Percentiles rank a stretch among this genome's conserved stretches.
Conservation (phyloP, 2,329 filamentous ascomycete species). For the Colletotrichum sp. region DNA sequence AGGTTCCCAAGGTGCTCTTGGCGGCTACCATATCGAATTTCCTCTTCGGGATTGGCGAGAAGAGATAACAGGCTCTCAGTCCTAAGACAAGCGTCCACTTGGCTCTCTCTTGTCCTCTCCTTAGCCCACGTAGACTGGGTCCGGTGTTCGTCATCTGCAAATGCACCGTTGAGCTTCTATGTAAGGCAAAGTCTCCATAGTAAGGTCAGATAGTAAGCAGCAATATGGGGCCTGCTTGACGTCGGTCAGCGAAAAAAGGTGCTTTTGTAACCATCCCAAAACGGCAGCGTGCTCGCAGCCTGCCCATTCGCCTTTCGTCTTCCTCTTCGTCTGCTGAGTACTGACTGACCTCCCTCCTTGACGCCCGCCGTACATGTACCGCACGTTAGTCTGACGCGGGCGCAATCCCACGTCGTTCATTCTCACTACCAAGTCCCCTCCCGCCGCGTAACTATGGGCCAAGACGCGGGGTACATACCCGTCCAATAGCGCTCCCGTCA, state of each 20-base stretch:
- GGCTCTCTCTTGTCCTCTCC: not conserved
- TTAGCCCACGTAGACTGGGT: not conserved
- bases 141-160: not conserved
- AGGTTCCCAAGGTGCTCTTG: not conserved
- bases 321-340: not conserved
- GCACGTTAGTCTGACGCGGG: not conserved
- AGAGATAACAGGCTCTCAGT: constrained; percentile 5
- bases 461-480: constrained; percentile 22
- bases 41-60: not conserved
- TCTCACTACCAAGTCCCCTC: not conserved
- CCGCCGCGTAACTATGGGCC: not conserved
- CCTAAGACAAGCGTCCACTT: not conserved
- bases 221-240: not conserved
- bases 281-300: not conserved
- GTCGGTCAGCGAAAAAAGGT: not conserved
- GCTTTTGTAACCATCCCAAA: not conserved
- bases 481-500: constrained; percentile 21
- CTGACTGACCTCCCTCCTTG: not conserved
- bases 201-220: not conserved
- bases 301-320: not conserved
- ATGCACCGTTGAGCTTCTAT: not conserved
- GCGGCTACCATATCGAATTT: constrained; percentile 1
- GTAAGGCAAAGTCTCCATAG: not conserved
- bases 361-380: not conserved
- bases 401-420: not conserved